Evolutionary conservation across 805 yeast genomes (phyloP).

Genomic region (Candida coquimbonensis): DNA sequence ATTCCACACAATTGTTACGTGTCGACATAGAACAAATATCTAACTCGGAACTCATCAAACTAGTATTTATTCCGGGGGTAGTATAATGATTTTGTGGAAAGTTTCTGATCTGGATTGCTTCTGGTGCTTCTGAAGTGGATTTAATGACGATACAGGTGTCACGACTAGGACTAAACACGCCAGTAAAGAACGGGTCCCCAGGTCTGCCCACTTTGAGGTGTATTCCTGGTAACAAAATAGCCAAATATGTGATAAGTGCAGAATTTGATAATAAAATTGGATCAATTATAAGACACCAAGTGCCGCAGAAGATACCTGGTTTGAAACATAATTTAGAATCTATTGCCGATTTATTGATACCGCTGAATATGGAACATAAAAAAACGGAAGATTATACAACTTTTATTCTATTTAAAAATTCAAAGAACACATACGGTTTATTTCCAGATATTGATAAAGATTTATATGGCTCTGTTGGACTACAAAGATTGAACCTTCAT

Average conservation of each 20-base stretch:
- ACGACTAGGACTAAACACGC: background rate
- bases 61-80: too few relatives aligned
- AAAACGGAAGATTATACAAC: constrained; percentile 52
- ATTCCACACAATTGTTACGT: background rate
- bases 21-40: background rate
- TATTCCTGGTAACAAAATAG: constrained; percentile 25
- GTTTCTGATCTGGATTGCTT: background rate
- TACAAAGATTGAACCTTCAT: constrained; percentile 11
- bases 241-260: constrained; percentile 56
- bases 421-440: constrained; percentile 13
- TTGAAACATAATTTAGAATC: constrained; percentile 27
- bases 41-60: too few relatives aligned
- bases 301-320: constrained; percentile 40
- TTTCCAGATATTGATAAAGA: constrained; percentile 17
- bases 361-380: constrained; percentile 50
- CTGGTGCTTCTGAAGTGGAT: background rate
- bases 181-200: background rate
- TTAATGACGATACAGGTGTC: background rate
- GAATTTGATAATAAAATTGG: constrained; percentile 80
- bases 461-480: constrained; percentile 9
- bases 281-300: constrained; percentile 53
- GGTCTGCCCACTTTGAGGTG: constrained; percentile 2
- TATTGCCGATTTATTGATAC: constrained; percentile 53
- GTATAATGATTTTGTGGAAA: too few relatives aligned
- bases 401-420: constrained; percentile 42